phyloP scores from a whole-genome alignment of 73 alveolate genomes.

The Symbiodinium natans region DNA sequence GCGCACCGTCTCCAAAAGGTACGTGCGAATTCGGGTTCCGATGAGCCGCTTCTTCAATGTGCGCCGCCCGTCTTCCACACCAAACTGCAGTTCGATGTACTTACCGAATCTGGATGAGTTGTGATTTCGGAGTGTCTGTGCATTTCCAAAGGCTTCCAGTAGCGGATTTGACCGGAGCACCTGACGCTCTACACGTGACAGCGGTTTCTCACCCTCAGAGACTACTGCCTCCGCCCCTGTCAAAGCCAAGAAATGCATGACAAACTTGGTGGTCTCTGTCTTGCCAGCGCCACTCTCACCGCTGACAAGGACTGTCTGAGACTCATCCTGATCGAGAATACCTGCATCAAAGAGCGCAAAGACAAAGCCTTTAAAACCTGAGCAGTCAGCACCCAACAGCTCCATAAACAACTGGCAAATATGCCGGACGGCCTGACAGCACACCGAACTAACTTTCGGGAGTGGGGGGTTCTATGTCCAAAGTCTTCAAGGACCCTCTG shows the following conservation, averaged over 20 bases:
- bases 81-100: slow-evolving; percentile 97
- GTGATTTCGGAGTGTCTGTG: slow-evolving; percentile 95
- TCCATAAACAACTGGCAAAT: too few relatives aligned
- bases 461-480: too few relatives aligned
- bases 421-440: too few relatives aligned
- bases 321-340: slow-evolving; percentile 57
- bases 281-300: neutral
- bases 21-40: slow-evolving; percentile 97
- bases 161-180: slow-evolving; percentile 22
- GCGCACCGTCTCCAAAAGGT: slow-evolving; percentile 98
- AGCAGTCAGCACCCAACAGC: too few relatives aligned
- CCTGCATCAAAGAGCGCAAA: neutral
- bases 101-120: slow-evolving; percentile 96
- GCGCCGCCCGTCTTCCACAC: slow-evolving; percentile 1
- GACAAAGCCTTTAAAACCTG: too few relatives aligned
- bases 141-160: slow-evolving; percentile 93
- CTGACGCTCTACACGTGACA: slow-evolving; percentile 16
- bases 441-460: too few relatives aligned
- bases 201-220: neutral
- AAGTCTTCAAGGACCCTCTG: neutral
- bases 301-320: slow-evolving; percentile 85
- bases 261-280: slow-evolving; percentile 87
- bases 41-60: neutral
- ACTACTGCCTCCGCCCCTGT: neutral
- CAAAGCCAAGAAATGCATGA: slow-evolving; percentile 66